Base-by-base conservation (phyloP, 345 rosid species). In the Populus ilicifolia region DNA sequence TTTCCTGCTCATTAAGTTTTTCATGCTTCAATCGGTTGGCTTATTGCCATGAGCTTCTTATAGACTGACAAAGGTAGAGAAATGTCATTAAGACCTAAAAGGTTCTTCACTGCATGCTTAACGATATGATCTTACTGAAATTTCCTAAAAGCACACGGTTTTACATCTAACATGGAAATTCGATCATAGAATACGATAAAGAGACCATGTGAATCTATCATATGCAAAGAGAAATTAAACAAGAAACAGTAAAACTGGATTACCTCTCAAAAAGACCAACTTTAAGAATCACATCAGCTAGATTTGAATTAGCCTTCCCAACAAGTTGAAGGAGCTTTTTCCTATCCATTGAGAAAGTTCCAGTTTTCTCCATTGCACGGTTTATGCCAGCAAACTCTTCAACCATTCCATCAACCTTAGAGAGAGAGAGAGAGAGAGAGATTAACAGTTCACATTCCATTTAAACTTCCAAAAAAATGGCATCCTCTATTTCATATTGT, bases 201-300 rank as follows among this genome's bases (percentile, higher is more conserved):
- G 56, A 64, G 74, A 30, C 61, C 14, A 25, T 14, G 7, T 12
- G 5, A 44, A 78, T 23, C 38, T 11, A 52, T 38, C 1, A 17
- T 38, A 46, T 66, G 80, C 56, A 59, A 67, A 43, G 66, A 12
- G 5, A 67, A 17, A 13, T 5, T 33, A 63, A 54, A 20, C 11
- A 73, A 35, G 21, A 68, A 80, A 73, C 21, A 23, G 25, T 5
- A 69, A 67, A 18, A 44, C 59, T 33, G 35, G 39, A 35, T 25
- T 78, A 93, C 98, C 98, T 91, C 56, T 94, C 98, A 80, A 94
- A 93, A 76, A 94, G 90, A 77, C 98, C 98, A 74, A 94, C 97
- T 94, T 91, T 94, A 74, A 93, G 95, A 86, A 94, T 94, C 12
- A 94, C 97, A 80, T 90, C 97, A 2, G 97, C 97, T 73, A 94